Evolutionary conservation across 2,329 filamentous ascomycete genomes (phyloP).

Genomic region (Scedosporium boydii): DNA sequence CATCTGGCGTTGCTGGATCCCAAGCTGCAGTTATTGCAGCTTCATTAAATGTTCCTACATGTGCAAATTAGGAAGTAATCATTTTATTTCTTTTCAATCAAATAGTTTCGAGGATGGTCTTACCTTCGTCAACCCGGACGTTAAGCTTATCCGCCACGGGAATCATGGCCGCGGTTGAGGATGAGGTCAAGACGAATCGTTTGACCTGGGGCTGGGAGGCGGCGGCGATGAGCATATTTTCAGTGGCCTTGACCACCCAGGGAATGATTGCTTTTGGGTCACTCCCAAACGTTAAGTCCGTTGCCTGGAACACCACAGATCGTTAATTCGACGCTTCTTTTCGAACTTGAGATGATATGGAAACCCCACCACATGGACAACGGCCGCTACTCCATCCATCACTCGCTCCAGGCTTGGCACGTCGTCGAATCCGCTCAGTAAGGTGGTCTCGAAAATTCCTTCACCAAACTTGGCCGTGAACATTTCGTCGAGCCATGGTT

Average conservation of each 20-base stretch:
- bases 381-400: neutral
- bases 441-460: neutral
- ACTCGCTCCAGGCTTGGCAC: neutral
- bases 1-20: neutral
- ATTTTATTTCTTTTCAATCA: neutral
- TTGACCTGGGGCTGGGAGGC: constrained; percentile 22
- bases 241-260: constrained; percentile 17
- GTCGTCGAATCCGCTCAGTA: constrained; percentile 12
- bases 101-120: neutral
- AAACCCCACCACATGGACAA: neutral
- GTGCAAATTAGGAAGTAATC: too few relatives aligned
- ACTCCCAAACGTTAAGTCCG: constrained; percentile 20
- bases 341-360: neutral
- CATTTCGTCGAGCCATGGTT: neutral
- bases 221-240: constrained; percentile 24
- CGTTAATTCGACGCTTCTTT: neutral
- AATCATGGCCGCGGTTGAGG: constrained; percentile 13
- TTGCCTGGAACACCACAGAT: constrained; percentile 15
- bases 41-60: neutral
- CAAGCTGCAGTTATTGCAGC: neutral
- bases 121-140: neutral
- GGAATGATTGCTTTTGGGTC: constrained; percentile 31
- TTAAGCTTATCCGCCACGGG: constrained; percentile 7
- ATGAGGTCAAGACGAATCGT: constrained; percentile 30
- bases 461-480: neutral